phyloP scores from a whole-genome alignment of 148 eudicot genomes.

The Beta vulgaris region DNA sequence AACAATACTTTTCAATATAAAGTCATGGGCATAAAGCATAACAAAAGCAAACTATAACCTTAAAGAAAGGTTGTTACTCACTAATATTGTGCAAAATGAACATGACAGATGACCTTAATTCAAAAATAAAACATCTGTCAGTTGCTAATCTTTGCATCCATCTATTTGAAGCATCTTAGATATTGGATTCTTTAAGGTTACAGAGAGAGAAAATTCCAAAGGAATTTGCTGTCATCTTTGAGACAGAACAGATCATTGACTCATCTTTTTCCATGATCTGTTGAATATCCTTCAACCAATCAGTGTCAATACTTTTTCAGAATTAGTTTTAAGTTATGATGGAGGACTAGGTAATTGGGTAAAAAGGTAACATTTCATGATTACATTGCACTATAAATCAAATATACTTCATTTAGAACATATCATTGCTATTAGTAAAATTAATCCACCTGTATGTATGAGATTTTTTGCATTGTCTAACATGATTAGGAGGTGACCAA shows the following conservation, averaged over 20 bases:
- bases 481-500: too few species aligned
- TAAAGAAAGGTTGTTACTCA: slow-evolving; percentile 3
- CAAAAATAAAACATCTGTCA: slow-evolving; percentile 13
- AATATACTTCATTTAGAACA: neutral
- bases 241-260: slow-evolving; percentile 19
- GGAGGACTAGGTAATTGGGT: neutral
- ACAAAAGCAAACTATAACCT: neutral
- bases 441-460: too few species aligned
- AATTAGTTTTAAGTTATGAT: neutral
- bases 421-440: neutral
- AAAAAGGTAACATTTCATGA: slow-evolving; percentile 4
- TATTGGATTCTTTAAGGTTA: neutral
- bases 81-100: slow-evolving; percentile 2
- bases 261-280: slow-evolving; percentile 2
- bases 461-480: too few species aligned
- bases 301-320: slow-evolving; percentile 6
- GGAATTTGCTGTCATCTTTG: slow-evolving; percentile 27
- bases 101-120: neutral
- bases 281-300: slow-evolving; percentile 5
- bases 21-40: slow-evolving; percentile 1
- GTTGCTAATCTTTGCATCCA: slow-evolving; percentile 4
- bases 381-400: neutral
- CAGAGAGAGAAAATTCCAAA: neutral
- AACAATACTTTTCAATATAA: neutral
- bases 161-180: neutral